Percentiles rank a stretch among this genome's conserved stretches.
Conservation (phyloP, 208 protist genomes). For the Strigomonas galati region DNA sequence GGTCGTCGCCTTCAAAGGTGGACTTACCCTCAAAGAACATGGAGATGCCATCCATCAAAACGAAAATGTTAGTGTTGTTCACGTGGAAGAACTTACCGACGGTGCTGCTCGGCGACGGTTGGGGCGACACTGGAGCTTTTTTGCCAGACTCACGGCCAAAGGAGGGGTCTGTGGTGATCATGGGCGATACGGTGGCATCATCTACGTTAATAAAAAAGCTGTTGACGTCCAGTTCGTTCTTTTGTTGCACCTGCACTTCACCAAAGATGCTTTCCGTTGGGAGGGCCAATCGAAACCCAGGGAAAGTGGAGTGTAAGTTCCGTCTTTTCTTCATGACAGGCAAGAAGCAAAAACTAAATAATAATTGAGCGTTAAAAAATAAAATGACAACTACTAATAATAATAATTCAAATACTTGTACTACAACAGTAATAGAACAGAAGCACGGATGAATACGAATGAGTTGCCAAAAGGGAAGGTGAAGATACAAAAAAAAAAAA, state of each 20-base stretch:
- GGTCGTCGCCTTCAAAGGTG: conserved; percentile 56
- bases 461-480: conserved; percentile 3
- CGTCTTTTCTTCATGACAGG: conserved; percentile 16
- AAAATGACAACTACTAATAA: conserved; percentile 1
- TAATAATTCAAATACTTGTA: not conserved
- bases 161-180: conserved; percentile 48
- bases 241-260: conserved; percentile 69
- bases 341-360: not conserved
- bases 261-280: conserved; percentile 36
- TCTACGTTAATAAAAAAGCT: conserved; percentile 79
- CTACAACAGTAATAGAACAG: too few species aligned
- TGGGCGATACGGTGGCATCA: conserved; percentile 69
- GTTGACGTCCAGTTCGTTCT: conserved; percentile 57
- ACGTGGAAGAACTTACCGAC: conserved; percentile 81
- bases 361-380: conserved; percentile 4
- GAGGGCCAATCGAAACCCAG: conserved; percentile 46
- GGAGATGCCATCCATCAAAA: conserved; percentile 82
- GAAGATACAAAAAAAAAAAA: conserved; percentile 17
- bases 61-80: conserved; percentile 87
- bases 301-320: conserved; percentile 2
- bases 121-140: not conserved
- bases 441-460: not conserved
- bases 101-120: not conserved
- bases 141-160: not conserved
- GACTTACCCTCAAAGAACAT: conserved; percentile 83